Base-by-base conservation (phyloP, 2,329 filamentous ascomycete genomes). In the Fusarium virguliforme region DNA sequence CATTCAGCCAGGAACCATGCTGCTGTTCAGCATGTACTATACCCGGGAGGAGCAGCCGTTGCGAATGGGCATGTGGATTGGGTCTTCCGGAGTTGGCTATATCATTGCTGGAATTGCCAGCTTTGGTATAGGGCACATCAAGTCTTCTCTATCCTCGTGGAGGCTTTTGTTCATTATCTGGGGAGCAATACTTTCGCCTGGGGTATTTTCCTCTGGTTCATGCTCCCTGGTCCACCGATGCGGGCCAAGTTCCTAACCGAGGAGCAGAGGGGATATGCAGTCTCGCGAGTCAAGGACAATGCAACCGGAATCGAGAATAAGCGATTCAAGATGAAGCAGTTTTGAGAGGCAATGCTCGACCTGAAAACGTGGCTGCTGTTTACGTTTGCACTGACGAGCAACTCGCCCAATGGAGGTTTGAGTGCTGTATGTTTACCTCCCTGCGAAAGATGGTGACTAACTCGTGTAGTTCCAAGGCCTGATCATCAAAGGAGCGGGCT, bases 331-430 rank as follows among this genome's bases (percentile, higher is more conserved):
- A 79, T 78, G 69, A 76, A 79, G 10, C 85, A 87, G 66, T 82
- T 87, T 28, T 77, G 79, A 12, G 85, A 87, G 70, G 84, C 85
- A 0, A 72, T 84, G 1, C 53, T 76, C 4, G 88, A 90, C 69
- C 83, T 87, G 0, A 89, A 90, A 78, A 88, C 87, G 0, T 90
- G 88, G 87, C 81, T 90, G 15, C 73, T 90, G 6, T 88, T 89
- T 63, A 67, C 88, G 1, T 82, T 89, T 24, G 81, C 84, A 9
- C 64, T 89, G 2, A 77, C 85, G 1, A 85, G 82, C 8, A 84
- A 86, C 73, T 88, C 89, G 2, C 87, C 88, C 4, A 90, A 89
- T 60, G 87, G 87, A 18, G 87, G 88, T 0, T 26, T 74, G 1
- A 70, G 66, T 1, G 71, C 71, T 5, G 72, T 74, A 28, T 38